Conservation (phyloP, 306 rosid genomes). For the Mimosa bimucronata region DNA sequence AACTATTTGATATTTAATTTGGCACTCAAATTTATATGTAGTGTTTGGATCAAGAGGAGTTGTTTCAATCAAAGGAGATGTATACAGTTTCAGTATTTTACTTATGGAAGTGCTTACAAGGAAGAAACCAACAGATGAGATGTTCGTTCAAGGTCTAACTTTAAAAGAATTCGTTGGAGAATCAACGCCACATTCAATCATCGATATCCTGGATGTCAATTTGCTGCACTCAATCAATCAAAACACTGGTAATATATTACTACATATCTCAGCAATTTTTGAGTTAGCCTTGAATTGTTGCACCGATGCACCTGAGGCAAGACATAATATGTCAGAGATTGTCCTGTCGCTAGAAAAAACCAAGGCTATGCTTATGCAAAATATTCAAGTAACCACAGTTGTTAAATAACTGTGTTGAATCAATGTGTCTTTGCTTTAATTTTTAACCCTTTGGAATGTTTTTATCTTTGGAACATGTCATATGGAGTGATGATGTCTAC, state of each 20-base stretch:
- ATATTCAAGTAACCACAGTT: background rate
- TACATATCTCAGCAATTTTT: background rate
- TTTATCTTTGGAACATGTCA: background rate
- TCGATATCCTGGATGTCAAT: background rate
- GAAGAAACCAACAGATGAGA: constrained; percentile 48
- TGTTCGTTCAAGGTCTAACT: constrained; percentile 32
- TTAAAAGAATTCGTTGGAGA: constrained; percentile 14
- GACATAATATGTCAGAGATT: background rate
- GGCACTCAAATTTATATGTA: background rate
- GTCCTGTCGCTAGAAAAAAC: background rate
- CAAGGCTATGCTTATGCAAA: background rate
- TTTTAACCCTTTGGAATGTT: background rate
- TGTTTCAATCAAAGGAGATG: constrained; percentile 48
- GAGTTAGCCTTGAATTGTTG: background rate
- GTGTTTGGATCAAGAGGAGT: constrained; percentile 29
- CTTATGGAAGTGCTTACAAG: constrained; percentile 51
- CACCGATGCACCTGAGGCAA: background rate
- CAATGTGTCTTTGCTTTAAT: background rate
- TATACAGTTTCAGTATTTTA: constrained; percentile 49
- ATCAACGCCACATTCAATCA: background rate
- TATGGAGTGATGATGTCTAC: background rate
- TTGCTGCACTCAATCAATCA: background rate
- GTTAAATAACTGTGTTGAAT: too few relatives aligned
- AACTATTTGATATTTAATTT: too few relatives aligned
- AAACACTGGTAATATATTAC: background rate